Evolutionary conservation across 2,329 filamentous ascomycete species (phyloP).

Genomic region (Dothideomycetidae sp.): DNA sequence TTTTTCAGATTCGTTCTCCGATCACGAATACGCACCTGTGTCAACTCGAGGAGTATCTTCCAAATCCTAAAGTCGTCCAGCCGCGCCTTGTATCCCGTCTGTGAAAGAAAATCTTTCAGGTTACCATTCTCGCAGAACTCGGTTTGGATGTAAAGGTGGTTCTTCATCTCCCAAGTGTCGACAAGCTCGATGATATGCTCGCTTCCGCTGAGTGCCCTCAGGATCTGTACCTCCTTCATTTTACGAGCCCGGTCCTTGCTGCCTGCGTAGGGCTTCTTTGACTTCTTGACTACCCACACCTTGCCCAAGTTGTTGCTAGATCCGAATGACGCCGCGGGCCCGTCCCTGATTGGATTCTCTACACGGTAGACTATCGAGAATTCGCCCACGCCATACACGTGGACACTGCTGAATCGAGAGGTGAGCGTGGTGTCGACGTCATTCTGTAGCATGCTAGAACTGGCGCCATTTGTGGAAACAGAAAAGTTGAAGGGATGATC

Average conservation of each 20-base stretch:
- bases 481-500: conserved; percentile 44
- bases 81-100: conserved; percentile 67
- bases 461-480: conserved; percentile 36
- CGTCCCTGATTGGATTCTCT: conserved; percentile 32
- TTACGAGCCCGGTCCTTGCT: conserved; percentile 68
- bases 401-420: conserved; percentile 66
- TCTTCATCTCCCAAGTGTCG: conserved; percentile 75
- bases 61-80: conserved; percentile 96
- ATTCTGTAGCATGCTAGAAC: conserved; percentile 54
- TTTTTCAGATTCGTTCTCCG: too few relatives aligned
- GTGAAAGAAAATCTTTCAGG: conserved; percentile 69
- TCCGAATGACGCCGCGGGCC: conserved; percentile 19
- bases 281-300: conserved; percentile 89
- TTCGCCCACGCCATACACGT: conserved; percentile 71
- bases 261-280: conserved; percentile 65
- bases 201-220: conserved; percentile 61
- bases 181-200: conserved; percentile 78
- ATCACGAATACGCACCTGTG: conserved; percentile 46
- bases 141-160: conserved; percentile 88
- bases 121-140: conserved; percentile 94
- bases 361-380: conserved; percentile 90
- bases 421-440: conserved; percentile 64
- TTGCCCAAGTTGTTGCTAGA: conserved; percentile 19
- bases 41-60: conserved; percentile 86
- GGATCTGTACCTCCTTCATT: conserved; percentile 66